Evolutionary conservation across 768 basidiomycete genomes (phyloP).

Genomic region (Suillus bovinus): DNA sequence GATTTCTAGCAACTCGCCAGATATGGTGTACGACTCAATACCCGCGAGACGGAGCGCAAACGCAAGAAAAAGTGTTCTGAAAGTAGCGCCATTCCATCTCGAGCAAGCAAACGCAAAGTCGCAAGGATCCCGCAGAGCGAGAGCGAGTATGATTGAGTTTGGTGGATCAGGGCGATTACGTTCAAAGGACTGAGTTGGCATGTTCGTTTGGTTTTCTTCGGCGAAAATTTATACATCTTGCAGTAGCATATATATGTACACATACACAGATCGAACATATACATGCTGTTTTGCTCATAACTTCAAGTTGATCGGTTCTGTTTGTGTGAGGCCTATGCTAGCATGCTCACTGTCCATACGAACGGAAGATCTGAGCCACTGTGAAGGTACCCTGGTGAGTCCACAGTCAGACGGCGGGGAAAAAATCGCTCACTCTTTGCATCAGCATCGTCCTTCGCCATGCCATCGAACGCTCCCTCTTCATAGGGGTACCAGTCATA

Average conservation of each 20-base stretch:
- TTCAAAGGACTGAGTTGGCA: not conserved
- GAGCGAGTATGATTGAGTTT: constrained; percentile 25
- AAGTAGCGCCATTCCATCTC: constrained; percentile 6
- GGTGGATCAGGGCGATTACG: no score
- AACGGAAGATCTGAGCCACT: not conserved
- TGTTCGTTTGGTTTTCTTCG: not conserved
- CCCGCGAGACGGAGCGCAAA: constrained; percentile 38
- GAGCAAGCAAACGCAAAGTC: not conserved
- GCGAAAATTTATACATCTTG: not conserved
- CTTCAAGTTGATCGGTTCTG: not conserved
- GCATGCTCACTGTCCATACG: not conserved
- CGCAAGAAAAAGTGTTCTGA: constrained; percentile 32
- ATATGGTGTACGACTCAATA: constrained; percentile 37
- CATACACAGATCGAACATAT: not conserved
- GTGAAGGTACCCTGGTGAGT: not conserved
- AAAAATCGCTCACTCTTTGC: not conserved
- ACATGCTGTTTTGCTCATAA: not conserved
- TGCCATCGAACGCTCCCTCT: not conserved
- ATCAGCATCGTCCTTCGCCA: not conserved
- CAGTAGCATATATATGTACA: not conserved
- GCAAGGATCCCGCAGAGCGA: constrained; percentile 15
- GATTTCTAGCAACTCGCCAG: constrained; percentile 32
- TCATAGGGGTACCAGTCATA: not conserved
- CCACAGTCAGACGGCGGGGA: not conserved
- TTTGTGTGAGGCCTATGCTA: no score